Conservation (phyloP, 257 asterid species). For the Gynochthodes officinalis region DNA sequence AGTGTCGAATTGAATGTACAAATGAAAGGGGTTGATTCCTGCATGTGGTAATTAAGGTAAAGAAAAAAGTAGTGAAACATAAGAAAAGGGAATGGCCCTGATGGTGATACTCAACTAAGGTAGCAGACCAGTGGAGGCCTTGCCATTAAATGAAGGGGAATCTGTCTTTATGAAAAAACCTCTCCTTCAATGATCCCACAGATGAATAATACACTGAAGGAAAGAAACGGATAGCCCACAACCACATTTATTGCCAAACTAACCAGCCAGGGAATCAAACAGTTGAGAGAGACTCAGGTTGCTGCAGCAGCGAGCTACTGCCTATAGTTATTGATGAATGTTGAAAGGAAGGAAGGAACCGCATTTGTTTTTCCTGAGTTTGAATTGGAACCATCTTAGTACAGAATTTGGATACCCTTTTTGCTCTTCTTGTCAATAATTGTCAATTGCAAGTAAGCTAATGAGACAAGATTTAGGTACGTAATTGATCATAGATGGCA, state of each 20-base stretch:
- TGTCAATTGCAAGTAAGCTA: background rate
- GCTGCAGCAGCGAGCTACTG: constrained; percentile 6
- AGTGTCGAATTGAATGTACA: no score
- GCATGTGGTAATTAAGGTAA: no score
- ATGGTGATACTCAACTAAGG: constrained; percentile 27
- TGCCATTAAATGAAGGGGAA: constrained; percentile 39
- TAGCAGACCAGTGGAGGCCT: constrained; percentile 24
- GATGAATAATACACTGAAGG: constrained; percentile 11
- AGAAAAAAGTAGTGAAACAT: background rate
- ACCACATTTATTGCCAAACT: constrained; percentile 24
- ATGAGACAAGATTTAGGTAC: background rate
- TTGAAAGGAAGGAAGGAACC: constrained; percentile 6
- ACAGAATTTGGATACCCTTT: background rate
- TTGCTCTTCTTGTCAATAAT: background rate
- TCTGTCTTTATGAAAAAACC: constrained; percentile 19
- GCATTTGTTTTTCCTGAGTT: background rate
- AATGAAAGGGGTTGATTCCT: no score
- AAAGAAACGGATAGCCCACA: constrained; percentile 23
- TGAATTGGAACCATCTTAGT: background rate
- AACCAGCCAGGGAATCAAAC: constrained; percentile 35
- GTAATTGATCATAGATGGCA: background rate
- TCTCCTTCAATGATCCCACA: constrained; percentile 11
- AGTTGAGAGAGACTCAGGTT: constrained; percentile 10
- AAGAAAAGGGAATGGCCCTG: constrained; percentile 22
- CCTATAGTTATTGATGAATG: background rate